Conservation (phyloP, 129 eudicot species). For the Daucus carota region DH1_v3.0 NC_030385.2:36221001-36221500, state of each 20-base stretch:
- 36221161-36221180: conserved; percentile 62
- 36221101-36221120: conserved; percentile 89
- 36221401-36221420: background rate
- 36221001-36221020: background rate
- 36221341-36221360: conserved; percentile 20
- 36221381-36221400: background rate
- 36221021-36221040: background rate
- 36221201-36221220: background rate
- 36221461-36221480: background rate
- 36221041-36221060: background rate
- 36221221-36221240: background rate
- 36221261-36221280: conserved; percentile 23
- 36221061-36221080: conserved; percentile 63
- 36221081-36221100: conserved; percentile 96
- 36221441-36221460: conserved; percentile 15
- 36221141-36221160: conserved; percentile 92
- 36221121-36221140: conserved; percentile 87
- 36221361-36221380: background rate
- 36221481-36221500: background rate
- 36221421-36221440: conserved; percentile 68
- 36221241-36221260: background rate
- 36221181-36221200: background rate
- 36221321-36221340: conserved; percentile 97
- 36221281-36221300: conserved; percentile 97
- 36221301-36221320: conserved; percentile 88